A percentile compares a stretch with the other conserved stretches of the same genome.
These are phyloP conservation scores for Avena eriantha DNA, from an alignment of 176 grass and related monocot genomes.

Conservation along the genomic window DNA sequence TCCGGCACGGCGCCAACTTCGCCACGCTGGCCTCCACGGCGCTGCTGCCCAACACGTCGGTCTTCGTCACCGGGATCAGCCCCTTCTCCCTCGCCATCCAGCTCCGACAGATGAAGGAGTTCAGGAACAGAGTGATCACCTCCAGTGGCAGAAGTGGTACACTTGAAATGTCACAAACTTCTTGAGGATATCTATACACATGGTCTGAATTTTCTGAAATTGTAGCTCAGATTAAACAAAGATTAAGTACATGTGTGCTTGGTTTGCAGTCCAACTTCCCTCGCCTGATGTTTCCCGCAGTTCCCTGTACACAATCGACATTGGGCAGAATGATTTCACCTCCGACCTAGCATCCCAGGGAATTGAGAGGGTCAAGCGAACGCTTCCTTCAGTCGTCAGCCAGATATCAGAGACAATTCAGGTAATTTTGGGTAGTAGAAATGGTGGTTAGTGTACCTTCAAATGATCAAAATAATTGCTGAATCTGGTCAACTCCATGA, in stretches of 20 bases:
- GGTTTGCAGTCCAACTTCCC: constrained; percentile 54
- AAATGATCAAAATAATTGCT: background rate
- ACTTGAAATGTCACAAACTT: background rate
- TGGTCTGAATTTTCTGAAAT: background rate
- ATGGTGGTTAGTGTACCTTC: background rate
- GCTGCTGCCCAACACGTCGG: constrained; percentile 66
- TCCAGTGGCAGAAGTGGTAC: constrained; percentile 30
- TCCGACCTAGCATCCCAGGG: constrained; percentile 58
- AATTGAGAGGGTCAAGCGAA: constrained; percentile 48
- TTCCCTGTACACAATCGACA: constrained; percentile 75
- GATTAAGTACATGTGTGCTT: too few relatives aligned
- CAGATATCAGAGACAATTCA: constrained; percentile 70
- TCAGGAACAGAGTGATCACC: constrained; percentile 40
- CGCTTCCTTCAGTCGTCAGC: constrained; percentile 56
- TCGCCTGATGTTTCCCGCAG: constrained; percentile 27
- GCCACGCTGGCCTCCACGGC: constrained; percentile 80
- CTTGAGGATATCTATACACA: background rate
- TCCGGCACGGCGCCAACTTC: constrained; percentile 77
- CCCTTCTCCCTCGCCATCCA: constrained; percentile 77
- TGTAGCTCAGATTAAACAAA: background rate
- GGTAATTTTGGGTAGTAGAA: constrained; percentile 2
- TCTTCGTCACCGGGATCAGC: constrained; percentile 79
- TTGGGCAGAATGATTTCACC: constrained; percentile 90
- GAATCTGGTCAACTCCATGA: background rate
- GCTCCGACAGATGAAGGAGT: constrained; percentile 68